Evolutionary conservation across 371 early-diverging fungal species (phyloP).

Genomic region (Encephalitozoon romaleae): DNA sequence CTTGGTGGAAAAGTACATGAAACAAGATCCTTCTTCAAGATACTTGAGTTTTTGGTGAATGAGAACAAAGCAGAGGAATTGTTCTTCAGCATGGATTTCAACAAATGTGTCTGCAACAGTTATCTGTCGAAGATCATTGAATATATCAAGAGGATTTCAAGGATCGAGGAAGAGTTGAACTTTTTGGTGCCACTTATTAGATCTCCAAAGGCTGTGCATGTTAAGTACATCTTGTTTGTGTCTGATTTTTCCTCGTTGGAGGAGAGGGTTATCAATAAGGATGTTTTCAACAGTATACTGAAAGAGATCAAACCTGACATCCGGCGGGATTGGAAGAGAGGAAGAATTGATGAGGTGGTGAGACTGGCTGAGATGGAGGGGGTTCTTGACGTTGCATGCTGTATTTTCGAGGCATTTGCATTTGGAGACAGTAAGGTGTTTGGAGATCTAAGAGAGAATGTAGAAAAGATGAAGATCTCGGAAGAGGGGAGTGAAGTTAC

Average conservation of each 20-base stretch:
- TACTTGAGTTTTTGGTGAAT: background rate
- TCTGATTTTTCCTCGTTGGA: background rate
- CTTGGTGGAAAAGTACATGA: background rate
- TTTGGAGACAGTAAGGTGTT: background rate
- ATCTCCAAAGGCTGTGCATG: background rate
- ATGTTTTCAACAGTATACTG: background rate
- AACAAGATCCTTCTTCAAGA: conserved; percentile 4
- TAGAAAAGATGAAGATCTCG: background rate
- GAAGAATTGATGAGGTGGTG: background rate
- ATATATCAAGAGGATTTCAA: background rate
- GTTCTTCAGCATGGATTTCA: background rate
- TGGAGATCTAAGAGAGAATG: background rate
- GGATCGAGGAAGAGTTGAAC: background rate
- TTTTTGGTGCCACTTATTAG: background rate
- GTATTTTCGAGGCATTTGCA: background rate
- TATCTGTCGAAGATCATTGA: conserved; percentile 3
- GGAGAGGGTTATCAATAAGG: background rate
- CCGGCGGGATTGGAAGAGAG: background rate
- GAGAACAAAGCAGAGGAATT: background rate
- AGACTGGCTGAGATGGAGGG: background rate
- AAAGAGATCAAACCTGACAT: background rate
- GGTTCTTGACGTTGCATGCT: background rate
- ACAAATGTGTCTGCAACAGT: background rate
- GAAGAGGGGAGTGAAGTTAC: background rate
- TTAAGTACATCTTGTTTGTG: background rate